These are phyloP conservation scores for Ogataea corticis DNA, from an alignment of 805 yeast genomes.

Conservation along the genomic window DNA sequence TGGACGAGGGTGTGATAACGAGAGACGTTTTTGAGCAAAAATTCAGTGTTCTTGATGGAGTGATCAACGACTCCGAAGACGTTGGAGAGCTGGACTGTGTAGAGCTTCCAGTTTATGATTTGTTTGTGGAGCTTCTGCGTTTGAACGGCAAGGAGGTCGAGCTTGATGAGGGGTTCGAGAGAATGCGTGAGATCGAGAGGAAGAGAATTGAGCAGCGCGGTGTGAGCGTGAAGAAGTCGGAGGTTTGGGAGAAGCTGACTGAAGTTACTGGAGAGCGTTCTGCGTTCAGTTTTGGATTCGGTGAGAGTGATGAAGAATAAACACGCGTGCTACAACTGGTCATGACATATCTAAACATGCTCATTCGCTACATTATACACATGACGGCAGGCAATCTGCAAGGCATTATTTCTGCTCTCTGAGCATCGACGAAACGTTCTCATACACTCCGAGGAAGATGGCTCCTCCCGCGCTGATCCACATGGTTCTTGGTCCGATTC, in stretches of 20 bases:
- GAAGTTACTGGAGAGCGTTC: slow-evolving; percentile 10
- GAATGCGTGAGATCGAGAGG: slow-evolving; percentile 37
- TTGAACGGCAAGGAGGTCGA: slow-evolving; percentile 38
- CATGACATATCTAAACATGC: too few species aligned
- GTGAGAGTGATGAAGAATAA: not conserved
- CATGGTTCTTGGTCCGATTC: slow-evolving; percentile 92
- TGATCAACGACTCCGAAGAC: slow-evolving; percentile 51
- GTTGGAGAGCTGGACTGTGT: slow-evolving; percentile 53
- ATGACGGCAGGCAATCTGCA: too few species aligned
- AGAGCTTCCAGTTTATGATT: slow-evolving; percentile 59
- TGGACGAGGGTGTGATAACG: slow-evolving; percentile 31
- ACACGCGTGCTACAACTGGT: too few species aligned
- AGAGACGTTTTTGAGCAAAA: slow-evolving; percentile 16
- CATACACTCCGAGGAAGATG: slow-evolving; percentile 92
- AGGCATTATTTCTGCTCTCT: not conserved
- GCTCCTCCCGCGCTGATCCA: slow-evolving; percentile 99
- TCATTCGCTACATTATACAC: not conserved
- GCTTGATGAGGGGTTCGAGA: slow-evolving; percentile 37
- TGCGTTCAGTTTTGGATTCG: slow-evolving; percentile 39
- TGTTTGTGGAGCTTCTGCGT: slow-evolving; percentile 53
- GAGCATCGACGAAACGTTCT: slow-evolving; percentile 49
- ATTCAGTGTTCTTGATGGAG: slow-evolving; percentile 11
- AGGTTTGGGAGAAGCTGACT: slow-evolving; percentile 51
- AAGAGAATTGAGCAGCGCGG: slow-evolving; percentile 27
- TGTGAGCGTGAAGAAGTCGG: slow-evolving; percentile 39